These are phyloP conservation scores for Mucor piriformis DNA, from an alignment of 371 early-diverging fungal genomes.

Conservation along the genomic window DNA sequence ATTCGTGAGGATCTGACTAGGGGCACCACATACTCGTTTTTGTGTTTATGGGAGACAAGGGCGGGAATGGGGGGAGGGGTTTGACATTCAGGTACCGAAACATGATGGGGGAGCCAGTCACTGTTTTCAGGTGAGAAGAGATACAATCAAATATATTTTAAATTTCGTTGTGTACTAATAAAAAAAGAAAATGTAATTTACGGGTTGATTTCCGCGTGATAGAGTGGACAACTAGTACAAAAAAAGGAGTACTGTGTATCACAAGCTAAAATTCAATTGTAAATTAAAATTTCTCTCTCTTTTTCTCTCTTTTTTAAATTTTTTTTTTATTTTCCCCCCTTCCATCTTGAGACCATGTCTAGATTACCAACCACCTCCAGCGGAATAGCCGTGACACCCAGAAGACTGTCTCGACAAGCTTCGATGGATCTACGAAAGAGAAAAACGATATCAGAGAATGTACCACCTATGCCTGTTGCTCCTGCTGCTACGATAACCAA, in stretches of 20 bases:
- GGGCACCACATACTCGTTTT: no score
- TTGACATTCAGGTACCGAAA: no score
- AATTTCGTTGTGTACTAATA: not conserved
- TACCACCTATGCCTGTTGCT: constrained; percentile 24
- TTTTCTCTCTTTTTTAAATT: not conserved
- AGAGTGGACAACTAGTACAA: not conserved
- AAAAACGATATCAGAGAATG: constrained; percentile 25
- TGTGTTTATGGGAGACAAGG: no score
- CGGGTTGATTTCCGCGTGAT: constrained; percentile 3
- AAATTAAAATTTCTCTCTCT: not conserved
- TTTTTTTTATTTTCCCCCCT: not conserved
- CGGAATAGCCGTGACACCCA: constrained; percentile 4
- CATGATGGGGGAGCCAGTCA: no score
- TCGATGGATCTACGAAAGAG: constrained; percentile 25
- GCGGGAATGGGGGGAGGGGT: no score
- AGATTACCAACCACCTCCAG: constrained; percentile 25
- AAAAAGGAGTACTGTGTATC: not conserved
- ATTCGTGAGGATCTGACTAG: no score
- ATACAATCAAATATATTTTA: not conserved
- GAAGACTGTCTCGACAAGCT: constrained; percentile 18
- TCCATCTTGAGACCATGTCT: constrained; percentile 19
- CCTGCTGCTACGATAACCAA: constrained; percentile 17
- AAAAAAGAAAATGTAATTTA: no score
- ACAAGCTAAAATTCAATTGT: not conserved
- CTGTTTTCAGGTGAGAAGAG: no score